phyloP scores from a whole-genome alignment of 106 monocot species.

The Platanthera guangdongensis region DNA sequence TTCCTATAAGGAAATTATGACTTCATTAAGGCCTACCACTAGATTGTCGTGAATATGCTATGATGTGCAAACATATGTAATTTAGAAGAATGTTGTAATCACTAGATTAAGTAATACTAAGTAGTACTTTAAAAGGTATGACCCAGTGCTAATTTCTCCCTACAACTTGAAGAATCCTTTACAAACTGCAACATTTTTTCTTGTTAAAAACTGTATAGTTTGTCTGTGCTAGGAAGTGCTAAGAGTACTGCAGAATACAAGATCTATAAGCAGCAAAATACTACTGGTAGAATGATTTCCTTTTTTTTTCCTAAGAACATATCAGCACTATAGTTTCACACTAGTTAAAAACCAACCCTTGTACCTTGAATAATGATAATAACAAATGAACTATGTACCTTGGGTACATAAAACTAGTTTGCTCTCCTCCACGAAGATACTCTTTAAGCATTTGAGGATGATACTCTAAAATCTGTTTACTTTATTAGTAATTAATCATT shows the following conservation, averaged over 20 bases:
- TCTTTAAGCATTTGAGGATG: slow-evolving; percentile 81
- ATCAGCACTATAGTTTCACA: background rate
- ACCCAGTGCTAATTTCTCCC: background rate
- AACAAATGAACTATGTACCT: slow-evolving; percentile 26
- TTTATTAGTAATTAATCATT: slow-evolving; percentile 4
- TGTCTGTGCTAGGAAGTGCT: background rate
- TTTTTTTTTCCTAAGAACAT: background rate
- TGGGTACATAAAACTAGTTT: slow-evolving; percentile 74
- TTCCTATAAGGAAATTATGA: background rate
- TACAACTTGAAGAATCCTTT: background rate
- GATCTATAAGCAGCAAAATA: background rate
- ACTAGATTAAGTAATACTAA: background rate
- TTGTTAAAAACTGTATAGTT: background rate
- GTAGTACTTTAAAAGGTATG: background rate
- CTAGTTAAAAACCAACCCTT: background rate
- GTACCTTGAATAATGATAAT: background rate
- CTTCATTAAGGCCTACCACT: background rate
- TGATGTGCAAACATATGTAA: background rate
- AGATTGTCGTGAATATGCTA: background rate
- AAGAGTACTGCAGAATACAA: background rate
- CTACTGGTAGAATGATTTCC: background rate
- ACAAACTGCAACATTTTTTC: background rate
- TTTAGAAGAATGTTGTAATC: background rate
- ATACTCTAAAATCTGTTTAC: slow-evolving; percentile 62
- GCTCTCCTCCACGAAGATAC: slow-evolving; percentile 60